Conservation (phyloP, 441 rosid genomes). For the Euphorbia celastroides region DNA sequence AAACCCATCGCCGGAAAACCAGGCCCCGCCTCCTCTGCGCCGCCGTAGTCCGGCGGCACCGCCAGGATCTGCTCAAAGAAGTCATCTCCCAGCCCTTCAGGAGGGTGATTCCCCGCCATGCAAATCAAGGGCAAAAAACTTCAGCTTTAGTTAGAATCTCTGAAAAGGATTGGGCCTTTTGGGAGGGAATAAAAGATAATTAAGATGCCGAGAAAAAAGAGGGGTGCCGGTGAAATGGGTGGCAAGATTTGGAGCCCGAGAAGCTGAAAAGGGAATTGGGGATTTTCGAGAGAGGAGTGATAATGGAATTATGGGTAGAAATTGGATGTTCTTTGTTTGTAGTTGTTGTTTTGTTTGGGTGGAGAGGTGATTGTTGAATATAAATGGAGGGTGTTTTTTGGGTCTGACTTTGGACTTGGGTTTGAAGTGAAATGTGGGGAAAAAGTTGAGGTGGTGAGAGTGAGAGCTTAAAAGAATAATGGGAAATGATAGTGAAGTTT, state of each 20-base stretch:
- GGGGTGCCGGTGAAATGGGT: constrained; percentile 44
- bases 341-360: neutral
- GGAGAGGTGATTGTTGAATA: neutral
- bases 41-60: constrained; percentile 28
- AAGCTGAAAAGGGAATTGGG: constrained; percentile 39
- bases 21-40: constrained; percentile 22
- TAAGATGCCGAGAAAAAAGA: constrained; percentile 17
- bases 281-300: constrained; percentile 32
- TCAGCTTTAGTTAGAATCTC: neutral
- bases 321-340: constrained; percentile 4
- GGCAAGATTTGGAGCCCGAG: constrained; percentile 63
- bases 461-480: no score
- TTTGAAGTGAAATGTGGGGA: no score
- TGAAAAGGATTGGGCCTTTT: neutral
- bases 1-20: constrained; percentile 49
- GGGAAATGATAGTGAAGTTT: no score
- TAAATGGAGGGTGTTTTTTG: neutral
- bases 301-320: constrained; percentile 8
- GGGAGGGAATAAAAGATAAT: neutral
- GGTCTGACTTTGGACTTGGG: no score
- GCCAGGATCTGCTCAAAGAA: constrained; percentile 70
- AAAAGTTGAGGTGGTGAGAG: no score
- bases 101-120: constrained; percentile 47
- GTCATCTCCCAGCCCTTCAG: constrained; percentile 57
- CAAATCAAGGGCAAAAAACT: constrained; percentile 4